phyloP scores from a whole-genome alignment of 2,329 filamentous ascomycete genomes.

The Fusarium stilboides region DNA sequence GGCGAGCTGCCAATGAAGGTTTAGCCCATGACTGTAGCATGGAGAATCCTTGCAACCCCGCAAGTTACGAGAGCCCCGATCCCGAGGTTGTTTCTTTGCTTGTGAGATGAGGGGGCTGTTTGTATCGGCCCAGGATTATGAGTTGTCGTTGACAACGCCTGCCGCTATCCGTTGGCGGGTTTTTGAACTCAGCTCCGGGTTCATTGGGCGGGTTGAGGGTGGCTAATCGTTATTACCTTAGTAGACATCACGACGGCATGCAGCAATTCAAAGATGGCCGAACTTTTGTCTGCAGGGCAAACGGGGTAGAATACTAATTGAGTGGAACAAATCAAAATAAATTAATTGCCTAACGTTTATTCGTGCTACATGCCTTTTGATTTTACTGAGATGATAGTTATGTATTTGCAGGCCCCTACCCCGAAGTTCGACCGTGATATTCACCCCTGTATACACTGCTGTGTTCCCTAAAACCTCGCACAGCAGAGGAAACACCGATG shows the following conservation, averaged over 20 bases:
- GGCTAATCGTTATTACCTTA: too few species aligned
- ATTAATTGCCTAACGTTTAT: not conserved
- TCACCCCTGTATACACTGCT: not conserved
- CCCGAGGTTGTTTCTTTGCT: constrained; percentile 36
- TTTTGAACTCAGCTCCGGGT: not conserved
- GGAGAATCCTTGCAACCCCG: constrained; percentile 39
- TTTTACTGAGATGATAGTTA: not conserved
- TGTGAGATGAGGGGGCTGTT: constrained; percentile 19
- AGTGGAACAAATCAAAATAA: too few species aligned
- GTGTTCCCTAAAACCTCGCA: not conserved
- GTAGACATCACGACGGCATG: too few species aligned
- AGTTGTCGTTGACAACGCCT: not conserved
- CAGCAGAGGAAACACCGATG: not conserved
- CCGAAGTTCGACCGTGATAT: not conserved
- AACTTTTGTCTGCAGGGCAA: too few species aligned
- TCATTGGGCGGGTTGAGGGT: not conserved
- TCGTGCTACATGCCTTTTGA: not conserved
- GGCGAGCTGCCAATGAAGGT: constrained; percentile 37
- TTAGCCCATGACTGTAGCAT: constrained; percentile 22
- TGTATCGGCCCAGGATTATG: not conserved
- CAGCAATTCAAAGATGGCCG: too few species aligned
- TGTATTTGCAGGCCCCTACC: not conserved
- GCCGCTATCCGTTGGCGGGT: not conserved
- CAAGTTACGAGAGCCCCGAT: constrained; percentile 6
- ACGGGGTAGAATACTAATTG: too few species aligned